These are phyloP conservation scores for Petunia axillaris DNA, from an alignment of 257 asterid species.

Conservation along the genomic window DNA sequence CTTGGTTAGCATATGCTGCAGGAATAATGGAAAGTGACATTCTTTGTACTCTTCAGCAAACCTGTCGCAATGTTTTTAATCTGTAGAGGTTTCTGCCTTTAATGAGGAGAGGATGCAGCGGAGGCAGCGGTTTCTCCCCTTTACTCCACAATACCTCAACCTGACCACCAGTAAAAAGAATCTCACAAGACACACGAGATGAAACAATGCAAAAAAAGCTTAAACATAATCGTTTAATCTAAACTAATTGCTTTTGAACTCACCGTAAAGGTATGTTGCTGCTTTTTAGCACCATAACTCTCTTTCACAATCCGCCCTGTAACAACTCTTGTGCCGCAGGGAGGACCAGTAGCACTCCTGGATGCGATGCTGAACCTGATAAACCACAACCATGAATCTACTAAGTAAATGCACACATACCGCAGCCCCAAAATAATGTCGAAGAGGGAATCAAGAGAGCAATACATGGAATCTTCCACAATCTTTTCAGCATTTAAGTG, in stretches of 20 bases:
- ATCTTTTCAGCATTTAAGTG: not conserved
- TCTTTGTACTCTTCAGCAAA: conserved; percentile 15
- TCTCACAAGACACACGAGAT: not conserved
- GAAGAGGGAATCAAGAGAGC: not conserved
- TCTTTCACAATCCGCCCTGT: conserved; percentile 92
- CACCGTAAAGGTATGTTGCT: conserved; percentile 93
- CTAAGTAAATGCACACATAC: not conserved
- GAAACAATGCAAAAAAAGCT: not conserved
- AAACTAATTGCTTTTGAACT: conserved; percentile 28
- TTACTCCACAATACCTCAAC: conserved; percentile 94
- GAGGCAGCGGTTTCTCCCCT: conserved; percentile 80
- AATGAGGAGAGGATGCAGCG: conserved; percentile 87
- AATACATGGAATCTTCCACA: not conserved
- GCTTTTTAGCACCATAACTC: conserved; percentile 94
- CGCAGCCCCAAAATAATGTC: not conserved
- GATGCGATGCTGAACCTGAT: conserved; percentile 79
- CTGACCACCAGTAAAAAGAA: conserved; percentile 39
- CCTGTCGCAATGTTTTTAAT: conserved; percentile 86
- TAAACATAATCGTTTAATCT: not conserved
- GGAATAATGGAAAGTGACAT: conserved; percentile 1
- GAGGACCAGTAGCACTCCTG: conserved; percentile 73
- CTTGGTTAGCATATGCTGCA: not conserved
- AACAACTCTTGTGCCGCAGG: conserved; percentile 70
- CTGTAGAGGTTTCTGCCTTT: conserved; percentile 94
- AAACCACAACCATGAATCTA: conserved; percentile 30